A percentile compares a stretch with the other conserved stretches of the same genome.
Evolutionary conservation across 2,329 filamentous ascomycete species (phyloP).

Genomic region (Aspergillus sp.): DNA sequence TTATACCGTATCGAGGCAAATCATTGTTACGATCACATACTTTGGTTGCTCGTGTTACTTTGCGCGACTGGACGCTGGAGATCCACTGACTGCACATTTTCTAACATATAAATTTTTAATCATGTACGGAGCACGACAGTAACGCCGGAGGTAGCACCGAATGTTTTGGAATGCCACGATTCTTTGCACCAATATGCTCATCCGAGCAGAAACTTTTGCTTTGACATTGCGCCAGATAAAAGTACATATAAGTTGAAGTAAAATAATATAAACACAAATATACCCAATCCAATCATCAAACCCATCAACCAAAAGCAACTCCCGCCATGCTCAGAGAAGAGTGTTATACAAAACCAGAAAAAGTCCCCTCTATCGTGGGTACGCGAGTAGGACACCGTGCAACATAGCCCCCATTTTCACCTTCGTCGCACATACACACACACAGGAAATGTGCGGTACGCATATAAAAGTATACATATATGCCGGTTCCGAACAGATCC

Average conservation of each 20-base stretch:
- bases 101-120: not conserved
- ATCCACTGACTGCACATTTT: not conserved
- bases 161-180: not conserved
- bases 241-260: not conserved
- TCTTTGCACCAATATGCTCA: not conserved
- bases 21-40: slow-evolving; percentile 19
- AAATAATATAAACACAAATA: slow-evolving; percentile 6
- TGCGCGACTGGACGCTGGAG: not conserved
- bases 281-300: slow-evolving; percentile 6
- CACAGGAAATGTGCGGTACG: not conserved
- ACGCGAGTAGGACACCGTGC: slow-evolving; percentile 22
- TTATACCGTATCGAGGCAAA: slow-evolving; percentile 7
- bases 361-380: not conserved
- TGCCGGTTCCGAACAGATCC: not conserved
- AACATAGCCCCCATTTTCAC: slow-evolving; percentile 10
- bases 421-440: not conserved
- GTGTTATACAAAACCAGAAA: slow-evolving; percentile 31
- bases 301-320: slow-evolving; percentile 23
- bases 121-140: not conserved
- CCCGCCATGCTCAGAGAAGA: slow-evolving; percentile 36
- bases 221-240: not conserved
- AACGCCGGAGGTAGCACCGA: not conserved
- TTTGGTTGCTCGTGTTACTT: not conserved
- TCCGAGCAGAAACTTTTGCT: not conserved
- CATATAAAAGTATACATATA: not conserved